Conservation (phyloP, 495 filamentous ascomycete genomes). For the Margaritispora aquatica region DNA sequence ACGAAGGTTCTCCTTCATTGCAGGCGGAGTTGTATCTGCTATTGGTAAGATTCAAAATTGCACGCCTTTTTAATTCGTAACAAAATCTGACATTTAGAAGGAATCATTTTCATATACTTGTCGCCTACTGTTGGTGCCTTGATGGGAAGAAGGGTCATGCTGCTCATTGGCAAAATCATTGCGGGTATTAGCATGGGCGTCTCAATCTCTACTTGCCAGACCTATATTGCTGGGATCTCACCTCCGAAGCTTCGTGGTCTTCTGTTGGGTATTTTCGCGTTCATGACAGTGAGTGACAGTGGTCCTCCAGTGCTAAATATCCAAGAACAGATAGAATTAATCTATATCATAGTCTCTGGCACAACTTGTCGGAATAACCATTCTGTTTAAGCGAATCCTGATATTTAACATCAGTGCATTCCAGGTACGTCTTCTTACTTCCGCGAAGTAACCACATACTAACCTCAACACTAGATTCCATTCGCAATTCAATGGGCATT, state of each 20-base stretch:
- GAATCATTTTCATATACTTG: not conserved
- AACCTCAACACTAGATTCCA: not conserved
- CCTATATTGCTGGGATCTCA: not conserved
- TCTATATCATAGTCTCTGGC: not conserved
- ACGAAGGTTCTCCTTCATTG: not conserved
- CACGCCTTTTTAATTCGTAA: too few species aligned
- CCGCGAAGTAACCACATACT: too few species aligned
- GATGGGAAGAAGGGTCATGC: not conserved
- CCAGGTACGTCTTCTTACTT: too few species aligned
- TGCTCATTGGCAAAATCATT: not conserved
- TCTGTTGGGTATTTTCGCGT: not conserved
- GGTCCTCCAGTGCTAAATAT: too few species aligned
- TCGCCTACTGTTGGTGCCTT: not conserved
- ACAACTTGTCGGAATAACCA: not conserved
- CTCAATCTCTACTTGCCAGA: not conserved
- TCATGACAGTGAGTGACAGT: not conserved
- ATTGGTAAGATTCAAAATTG: too few species aligned
- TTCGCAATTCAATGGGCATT: not conserved
- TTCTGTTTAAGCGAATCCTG: not conserved
- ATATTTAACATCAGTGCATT: not conserved
- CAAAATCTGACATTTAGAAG: too few species aligned
- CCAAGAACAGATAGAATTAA: too few species aligned
- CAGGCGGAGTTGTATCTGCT: not conserved
- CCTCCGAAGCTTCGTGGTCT: not conserved
- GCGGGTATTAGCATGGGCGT: not conserved